Evolutionary conservation across 768 basidiomycete species (phyloP).

Genomic region (Coprinopsis sp.): DNA sequence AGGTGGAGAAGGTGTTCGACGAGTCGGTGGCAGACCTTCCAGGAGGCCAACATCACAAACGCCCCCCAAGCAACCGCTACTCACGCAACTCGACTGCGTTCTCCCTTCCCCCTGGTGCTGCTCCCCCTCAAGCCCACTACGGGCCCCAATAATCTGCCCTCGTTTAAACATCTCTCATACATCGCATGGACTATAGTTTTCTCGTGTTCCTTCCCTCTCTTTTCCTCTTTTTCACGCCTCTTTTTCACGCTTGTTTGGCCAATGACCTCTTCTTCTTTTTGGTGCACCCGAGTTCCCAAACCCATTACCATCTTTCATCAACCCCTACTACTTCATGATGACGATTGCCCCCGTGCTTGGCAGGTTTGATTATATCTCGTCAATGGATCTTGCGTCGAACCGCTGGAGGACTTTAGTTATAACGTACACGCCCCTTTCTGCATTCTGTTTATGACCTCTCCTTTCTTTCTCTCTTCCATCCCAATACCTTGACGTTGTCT

Average conservation of each 20-base stretch:
- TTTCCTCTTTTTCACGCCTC: slow-evolving; percentile 1
- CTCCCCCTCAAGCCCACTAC: slow-evolving; percentile 48
- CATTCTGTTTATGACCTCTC: slow-evolving; percentile 10
- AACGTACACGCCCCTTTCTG: slow-evolving; percentile 11
- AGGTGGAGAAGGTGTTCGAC: slow-evolving; percentile 71
- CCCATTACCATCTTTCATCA: too few relatives aligned
- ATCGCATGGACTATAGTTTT: slow-evolving; percentile 5
- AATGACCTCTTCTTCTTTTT: neutral
- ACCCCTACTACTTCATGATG: too few relatives aligned
- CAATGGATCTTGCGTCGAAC: too few relatives aligned
- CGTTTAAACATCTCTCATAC: slow-evolving; percentile 6
- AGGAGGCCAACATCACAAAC: slow-evolving; percentile 60
- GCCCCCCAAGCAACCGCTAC: slow-evolving; percentile 61
- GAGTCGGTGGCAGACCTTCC: slow-evolving; percentile 61
- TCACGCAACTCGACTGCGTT: slow-evolving; percentile 53
- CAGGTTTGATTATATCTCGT: too few relatives aligned
- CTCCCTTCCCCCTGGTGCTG: slow-evolving; percentile 71
- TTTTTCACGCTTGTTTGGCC: neutral
- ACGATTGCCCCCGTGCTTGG: too few relatives aligned
- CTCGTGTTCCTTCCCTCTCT: slow-evolving; percentile 6
- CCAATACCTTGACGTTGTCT: neutral
- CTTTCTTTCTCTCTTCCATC: neutral
- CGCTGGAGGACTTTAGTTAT: too few relatives aligned
- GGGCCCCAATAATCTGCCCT: slow-evolving; percentile 14
- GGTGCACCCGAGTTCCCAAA: neutral